Conservation (phyloP, 2,329 filamentous ascomycete genomes). For the Botryosphaeria agaves region DNA sequence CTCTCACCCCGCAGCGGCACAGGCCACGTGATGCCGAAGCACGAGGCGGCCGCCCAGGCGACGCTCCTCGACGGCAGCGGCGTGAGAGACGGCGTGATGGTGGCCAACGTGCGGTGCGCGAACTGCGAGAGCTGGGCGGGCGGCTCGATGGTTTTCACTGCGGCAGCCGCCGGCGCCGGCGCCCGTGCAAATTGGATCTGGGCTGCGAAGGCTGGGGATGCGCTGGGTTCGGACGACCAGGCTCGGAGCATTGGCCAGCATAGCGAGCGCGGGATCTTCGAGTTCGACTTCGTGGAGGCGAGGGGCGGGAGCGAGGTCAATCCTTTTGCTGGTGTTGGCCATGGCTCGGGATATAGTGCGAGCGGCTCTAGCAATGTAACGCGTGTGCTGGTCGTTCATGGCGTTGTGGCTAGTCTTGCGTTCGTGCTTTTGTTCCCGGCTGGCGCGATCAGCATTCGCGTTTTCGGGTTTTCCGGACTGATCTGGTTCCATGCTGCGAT, state of each 20-base stretch:
- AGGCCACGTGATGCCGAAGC: constrained; percentile 25
- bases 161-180: constrained; percentile 17
- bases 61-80: constrained; percentile 36
- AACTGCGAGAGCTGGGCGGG: constrained; percentile 36
- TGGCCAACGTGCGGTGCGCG: constrained; percentile 38
- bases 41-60: constrained; percentile 25
- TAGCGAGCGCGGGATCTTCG: constrained; percentile 22
- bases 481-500: constrained; percentile 22
- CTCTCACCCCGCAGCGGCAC: constrained; percentile 33
- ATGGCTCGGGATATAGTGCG: not conserved
- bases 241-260: constrained; percentile 29
- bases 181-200: constrained; percentile 39
- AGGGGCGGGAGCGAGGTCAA: constrained; percentile 30
- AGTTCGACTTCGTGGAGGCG: constrained; percentile 29
- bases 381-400: not conserved
- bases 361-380: not conserved
- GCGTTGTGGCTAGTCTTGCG: constrained; percentile 9
- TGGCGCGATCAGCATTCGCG: constrained; percentile 25
- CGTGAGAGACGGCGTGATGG: constrained; percentile 33
- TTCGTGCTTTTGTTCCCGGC: constrained; percentile 28
- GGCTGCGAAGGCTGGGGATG: constrained; percentile 25
- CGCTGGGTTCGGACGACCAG: constrained; percentile 29
- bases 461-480: constrained; percentile 12
- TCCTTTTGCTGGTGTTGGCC: constrained; percentile 16
- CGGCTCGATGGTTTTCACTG: constrained; percentile 32